A percentile compares a stretch with the other conserved stretches of the same genome.
These are phyloP conservation scores for Nepenthes mirabilis DNA, from an alignment of 148 eudicot species.

Conservation along the genomic window DNA sequence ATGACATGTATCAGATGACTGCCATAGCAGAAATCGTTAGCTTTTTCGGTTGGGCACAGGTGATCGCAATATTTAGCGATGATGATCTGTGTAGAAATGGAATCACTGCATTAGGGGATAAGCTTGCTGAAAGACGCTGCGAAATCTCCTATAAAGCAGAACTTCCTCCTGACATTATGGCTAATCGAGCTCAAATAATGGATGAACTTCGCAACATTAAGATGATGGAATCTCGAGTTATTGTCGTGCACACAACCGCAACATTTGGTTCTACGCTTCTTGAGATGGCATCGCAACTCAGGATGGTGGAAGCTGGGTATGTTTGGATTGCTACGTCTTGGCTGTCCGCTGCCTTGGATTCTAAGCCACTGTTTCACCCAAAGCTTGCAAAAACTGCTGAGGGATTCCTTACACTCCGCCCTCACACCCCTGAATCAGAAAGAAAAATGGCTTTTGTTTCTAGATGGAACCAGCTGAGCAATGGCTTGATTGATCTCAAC, in stretches of 20 bases:
- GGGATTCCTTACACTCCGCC: constrained; percentile 30
- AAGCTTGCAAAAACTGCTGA: constrained; percentile 4
- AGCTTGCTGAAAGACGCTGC: constrained; percentile 33
- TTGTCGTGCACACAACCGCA: constrained; percentile 24
- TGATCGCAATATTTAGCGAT: constrained; percentile 25
- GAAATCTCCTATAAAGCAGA: constrained; percentile 31
- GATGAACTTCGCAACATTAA: constrained; percentile 21
- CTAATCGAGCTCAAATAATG: constrained; percentile 5
- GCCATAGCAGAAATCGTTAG: constrained; percentile 35
- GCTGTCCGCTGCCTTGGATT: constrained; percentile 32
- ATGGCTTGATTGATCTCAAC: constrained; percentile 30
- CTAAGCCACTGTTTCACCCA: constrained; percentile 5
- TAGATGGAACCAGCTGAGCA: constrained; percentile 25
- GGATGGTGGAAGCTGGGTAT: constrained; percentile 35
- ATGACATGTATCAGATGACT: constrained; percentile 27
- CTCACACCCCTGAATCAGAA: constrained; percentile 19
- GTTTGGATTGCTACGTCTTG: constrained; percentile 47
- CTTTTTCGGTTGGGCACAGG: constrained; percentile 30
- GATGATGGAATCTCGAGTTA: constrained; percentile 32
- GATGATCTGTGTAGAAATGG: constrained; percentile 33
- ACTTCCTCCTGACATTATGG: constrained; percentile 20
- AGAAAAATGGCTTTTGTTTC: constrained; percentile 8
- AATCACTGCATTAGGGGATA: constrained; percentile 21
- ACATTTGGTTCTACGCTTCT: constrained; percentile 22
- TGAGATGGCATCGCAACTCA: constrained; percentile 22